Percentiles rank a stretch among this genome's conserved stretches.
Conservation (phyloP, 768 basidiomycete species). For the Lyophyllum semitale region DNA sequence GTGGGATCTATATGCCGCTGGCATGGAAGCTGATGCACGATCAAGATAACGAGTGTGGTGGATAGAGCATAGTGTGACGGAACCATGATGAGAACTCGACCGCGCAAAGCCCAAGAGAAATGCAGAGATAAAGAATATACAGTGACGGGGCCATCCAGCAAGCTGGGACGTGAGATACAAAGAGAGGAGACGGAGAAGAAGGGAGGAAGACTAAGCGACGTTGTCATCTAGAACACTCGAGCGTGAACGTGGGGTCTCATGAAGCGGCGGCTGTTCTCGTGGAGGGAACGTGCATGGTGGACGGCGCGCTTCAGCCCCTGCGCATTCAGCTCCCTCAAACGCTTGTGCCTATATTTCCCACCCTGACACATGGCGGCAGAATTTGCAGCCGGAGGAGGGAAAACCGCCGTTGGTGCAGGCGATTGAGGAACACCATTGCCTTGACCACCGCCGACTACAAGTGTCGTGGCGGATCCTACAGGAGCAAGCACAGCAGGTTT, state of each 20-base stretch:
- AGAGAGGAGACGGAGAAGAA: not conserved
- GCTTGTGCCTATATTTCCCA: slow-evolving; percentile 20
- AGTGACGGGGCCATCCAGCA: not conserved
- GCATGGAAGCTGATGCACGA: slow-evolving; percentile 7
- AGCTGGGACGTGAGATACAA: not conserved
- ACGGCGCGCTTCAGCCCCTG: slow-evolving; percentile 10
- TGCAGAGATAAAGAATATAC: not conserved
- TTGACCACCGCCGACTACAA: not conserved
- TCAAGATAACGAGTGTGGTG: slow-evolving; percentile 10
- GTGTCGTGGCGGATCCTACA: not conserved
- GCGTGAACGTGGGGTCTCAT: slow-evolving; percentile 9
- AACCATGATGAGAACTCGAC: not conserved
- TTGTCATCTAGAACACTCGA: slow-evolving; percentile 6
- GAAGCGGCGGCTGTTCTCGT: slow-evolving; percentile 10
- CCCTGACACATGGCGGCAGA: slow-evolving; percentile 8
- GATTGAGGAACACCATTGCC: not conserved
- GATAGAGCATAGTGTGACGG: not conserved
- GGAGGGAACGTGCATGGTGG: slow-evolving; percentile 12
- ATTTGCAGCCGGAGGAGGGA: not conserved
- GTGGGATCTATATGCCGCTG: slow-evolving; percentile 6
- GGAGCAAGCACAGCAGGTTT: not conserved
- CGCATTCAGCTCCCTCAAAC: slow-evolving; percentile 9
- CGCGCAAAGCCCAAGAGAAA: not conserved
- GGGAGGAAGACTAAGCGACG: not conserved
- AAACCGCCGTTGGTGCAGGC: not conserved